Base-by-base conservation (phyloP, 768 basidiomycete species). In the Podaxis sp. region DNA sequence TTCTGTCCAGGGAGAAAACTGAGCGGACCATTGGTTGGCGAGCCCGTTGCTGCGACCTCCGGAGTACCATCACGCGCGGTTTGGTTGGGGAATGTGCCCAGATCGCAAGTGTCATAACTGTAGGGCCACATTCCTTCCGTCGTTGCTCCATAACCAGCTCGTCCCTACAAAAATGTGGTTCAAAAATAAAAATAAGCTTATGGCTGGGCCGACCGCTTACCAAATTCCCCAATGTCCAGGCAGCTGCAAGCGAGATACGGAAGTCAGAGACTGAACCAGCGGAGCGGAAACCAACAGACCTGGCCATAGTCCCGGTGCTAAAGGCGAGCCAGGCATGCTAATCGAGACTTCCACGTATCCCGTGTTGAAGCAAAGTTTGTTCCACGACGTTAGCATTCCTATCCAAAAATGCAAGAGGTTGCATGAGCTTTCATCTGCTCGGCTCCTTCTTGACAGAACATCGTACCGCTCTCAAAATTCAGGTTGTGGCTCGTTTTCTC, bases 281-380 rank as follows among this genome's bases (percentile, higher is more conserved):
- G 12, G 36, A 29, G 25, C 49, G 27, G 37, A 29, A 9, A 8
- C 36, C 17, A 49, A 64, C 65, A 33, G 27, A 61, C 76, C 93
- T 59, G 95, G 94, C 94, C 93, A 95, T 63, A 91, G 79, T 13
- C 93, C 93, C 13, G 88, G 82, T 9, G 80, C 78, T 47, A 69
- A 63, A 0, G 82, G 75, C 11, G 76, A 72, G 2, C 90, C 90
- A 15, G 91, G 90, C 67, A 91, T 71, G 70, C 88, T 91, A 24
- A 92, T 66, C 9, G 78, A 81, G 8, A 88, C 82, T 75, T 95
- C 95, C 63, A 96, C 77, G 70, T 94, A 94, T 2, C 92, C 93
- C 0, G 91, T 92, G 8, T 88, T 94, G 76, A 94, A 96, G 76
- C 94, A 96, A 59, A 96, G 74, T 75, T 95, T 91, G 75, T 95